Evolutionary conservation across 108 stramenopile genomes (phyloP), one percentile per base, ranked within the genome.

Genomic region (Chaetoceros tenuissimus): DNA sequence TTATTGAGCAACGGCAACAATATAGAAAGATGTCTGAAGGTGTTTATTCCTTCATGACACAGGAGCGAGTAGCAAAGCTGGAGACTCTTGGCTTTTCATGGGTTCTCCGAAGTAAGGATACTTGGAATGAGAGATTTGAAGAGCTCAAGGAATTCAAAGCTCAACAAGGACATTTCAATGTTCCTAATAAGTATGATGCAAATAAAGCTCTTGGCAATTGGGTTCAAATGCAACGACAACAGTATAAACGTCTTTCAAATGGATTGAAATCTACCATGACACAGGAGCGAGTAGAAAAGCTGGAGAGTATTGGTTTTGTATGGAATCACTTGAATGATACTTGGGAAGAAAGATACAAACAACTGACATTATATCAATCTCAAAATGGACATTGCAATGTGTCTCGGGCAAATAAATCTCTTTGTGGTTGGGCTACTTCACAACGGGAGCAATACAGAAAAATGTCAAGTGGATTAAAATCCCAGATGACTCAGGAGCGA

Each of bases 71-170:
- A 24, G 48, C 52, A 28, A 56, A 55, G 2, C 57, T 81, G 20
- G 70, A 78, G 19, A 60, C 53, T 49, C 29, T 66, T 46, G 69
- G 64, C 2, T 71, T 71, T 23, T 64, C 48, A 16, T 71, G 67
- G 67, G 48, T 53, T 27, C 31, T 70, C n/a, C n/a, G n/a, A n/a
- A n/a, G n/a, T n/a, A 47, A 47, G 22, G 22, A 47, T 17, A 44
- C 17, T 13, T 82, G 81, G 81, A 75, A 75, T 56, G 62, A 63
- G 46, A 69, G 67, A 64, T 82, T 63, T 46, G 64, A 67, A 55
- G 59, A 66, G 25, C 53, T 82, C 23, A 24, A 52, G 0, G 58
- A 56, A 49, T 82, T 68, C 64, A 66, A 68, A 27, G 53, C 60
- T 10, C 44, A 64, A 28, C 22, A 75, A 45, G 81, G 81, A n/a